Evolutionary conservation across 2,329 filamentous ascomycete genomes (phyloP).

Genomic region (Aspergillus floridensis): DNA sequence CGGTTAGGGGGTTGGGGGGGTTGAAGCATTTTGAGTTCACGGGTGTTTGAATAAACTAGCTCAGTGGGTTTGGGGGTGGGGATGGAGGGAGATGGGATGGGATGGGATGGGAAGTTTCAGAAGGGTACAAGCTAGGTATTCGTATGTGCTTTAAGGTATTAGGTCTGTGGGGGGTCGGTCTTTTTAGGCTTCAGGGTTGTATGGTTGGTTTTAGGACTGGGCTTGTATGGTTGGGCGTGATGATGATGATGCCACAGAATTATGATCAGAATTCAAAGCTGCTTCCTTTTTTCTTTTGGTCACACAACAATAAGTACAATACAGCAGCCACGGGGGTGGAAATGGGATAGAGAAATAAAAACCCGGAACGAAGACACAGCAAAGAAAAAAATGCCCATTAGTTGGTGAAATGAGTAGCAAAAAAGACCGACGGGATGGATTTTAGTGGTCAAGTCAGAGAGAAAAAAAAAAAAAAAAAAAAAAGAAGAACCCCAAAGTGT

Average conservation of each 20-base stretch:
- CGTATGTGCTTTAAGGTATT: no score
- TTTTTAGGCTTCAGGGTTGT: neutral
- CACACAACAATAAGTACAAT: constrained; percentile 27
- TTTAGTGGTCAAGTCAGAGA: constrained; percentile 5
- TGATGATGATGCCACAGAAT: neutral
- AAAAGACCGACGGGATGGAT: constrained; percentile 12
- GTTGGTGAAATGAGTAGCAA: constrained; percentile 3
- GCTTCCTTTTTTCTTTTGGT: neutral
- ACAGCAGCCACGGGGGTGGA: constrained; percentile 21
- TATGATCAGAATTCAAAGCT: no score
- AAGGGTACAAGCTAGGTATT: no score
- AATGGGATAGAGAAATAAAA: neutral
- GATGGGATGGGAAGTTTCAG: no score
- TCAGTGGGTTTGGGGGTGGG: neutral
- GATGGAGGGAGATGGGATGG: no score
- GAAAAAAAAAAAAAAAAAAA: constrained; percentile 2
- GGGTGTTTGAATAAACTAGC: neutral
- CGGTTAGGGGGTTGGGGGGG: constrained; percentile 44
- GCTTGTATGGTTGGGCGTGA: neutral
- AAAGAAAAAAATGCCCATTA: constrained; percentile 13
- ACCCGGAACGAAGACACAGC: constrained; percentile 4
- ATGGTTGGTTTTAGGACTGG: neutral
- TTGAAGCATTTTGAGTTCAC: neutral
- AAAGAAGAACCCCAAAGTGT: constrained; percentile 24
- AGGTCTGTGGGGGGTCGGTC: no score